A percentile compares a stretch with the other conserved stretches of the same genome.
These are phyloP conservation scores for Psophocarpus tetragonolobus DNA, from an alignment of 306 rosid species.

Conservation along the genomic window DNA sequence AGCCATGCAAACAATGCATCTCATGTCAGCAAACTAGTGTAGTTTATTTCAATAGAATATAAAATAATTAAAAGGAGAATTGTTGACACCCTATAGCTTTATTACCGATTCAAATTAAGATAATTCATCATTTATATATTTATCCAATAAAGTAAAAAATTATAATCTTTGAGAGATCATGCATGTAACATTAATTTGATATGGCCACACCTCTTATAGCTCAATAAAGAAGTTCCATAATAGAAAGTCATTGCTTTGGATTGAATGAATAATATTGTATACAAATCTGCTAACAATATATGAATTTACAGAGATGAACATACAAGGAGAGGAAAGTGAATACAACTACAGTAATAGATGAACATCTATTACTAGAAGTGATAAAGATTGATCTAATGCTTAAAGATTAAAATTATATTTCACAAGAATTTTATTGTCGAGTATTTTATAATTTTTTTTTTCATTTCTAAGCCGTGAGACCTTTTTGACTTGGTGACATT, in stretches of 20 bases:
- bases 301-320: background rate
- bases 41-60: conserved; percentile 23
- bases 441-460: too few relatives aligned
- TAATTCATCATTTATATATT: background rate
- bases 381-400: too few relatives aligned
- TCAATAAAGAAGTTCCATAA: background rate
- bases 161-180: too few relatives aligned
- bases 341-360: background rate
- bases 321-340: background rate
- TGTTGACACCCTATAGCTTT: background rate
- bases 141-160: background rate
- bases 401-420: too few relatives aligned
- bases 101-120: background rate
- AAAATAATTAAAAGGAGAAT: background rate
- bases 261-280: background rate
- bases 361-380: too few relatives aligned
- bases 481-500: too few relatives aligned
- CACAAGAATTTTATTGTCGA: too few relatives aligned
- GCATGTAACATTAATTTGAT: too few relatives aligned
- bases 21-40: conserved; percentile 34
- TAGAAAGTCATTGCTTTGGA: background rate
- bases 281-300: background rate
- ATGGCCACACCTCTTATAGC: background rate
- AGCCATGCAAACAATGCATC: conserved; percentile 43
- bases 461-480: too few relatives aligned